Conservation (phyloP, 2,329 filamentous ascomycete genomes). For the Acephala macrosclerotiorum region DNA sequence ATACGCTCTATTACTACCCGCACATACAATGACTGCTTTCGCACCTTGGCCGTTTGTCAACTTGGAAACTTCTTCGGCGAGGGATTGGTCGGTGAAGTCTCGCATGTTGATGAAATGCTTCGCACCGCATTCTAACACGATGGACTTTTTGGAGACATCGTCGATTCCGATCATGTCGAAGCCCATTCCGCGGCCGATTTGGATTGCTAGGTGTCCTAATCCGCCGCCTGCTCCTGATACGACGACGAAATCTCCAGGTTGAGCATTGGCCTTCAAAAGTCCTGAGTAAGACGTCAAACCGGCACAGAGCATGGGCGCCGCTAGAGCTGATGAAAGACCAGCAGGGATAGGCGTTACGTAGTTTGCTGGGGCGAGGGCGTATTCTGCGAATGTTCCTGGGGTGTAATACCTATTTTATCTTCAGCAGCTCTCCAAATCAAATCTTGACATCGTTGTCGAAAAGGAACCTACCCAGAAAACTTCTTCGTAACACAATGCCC, state of each 20-base stretch:
- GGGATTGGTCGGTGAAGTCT: constrained; percentile 53
- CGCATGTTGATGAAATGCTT: constrained; percentile 70
- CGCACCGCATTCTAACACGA: constrained; percentile 63
- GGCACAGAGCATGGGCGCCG: constrained; percentile 71
- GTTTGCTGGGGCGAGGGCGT: constrained; percentile 64
- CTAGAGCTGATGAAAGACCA: constrained; percentile 59
- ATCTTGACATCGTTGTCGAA: background rate
- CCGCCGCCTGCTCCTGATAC: constrained; percentile 66
- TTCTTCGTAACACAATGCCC: constrained; percentile 22
- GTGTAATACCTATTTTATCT: constrained; percentile 61
- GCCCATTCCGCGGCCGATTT: constrained; percentile 65
- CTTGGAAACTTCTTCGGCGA: constrained; percentile 59
- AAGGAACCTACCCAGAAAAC: constrained; percentile 17
- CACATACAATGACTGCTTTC: constrained; percentile 63
- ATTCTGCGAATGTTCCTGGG: constrained; percentile 75
- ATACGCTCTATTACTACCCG: constrained; percentile 54
- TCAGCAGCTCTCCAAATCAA: no score
- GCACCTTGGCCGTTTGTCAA: constrained; percentile 63
- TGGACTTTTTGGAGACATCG: constrained; percentile 61
- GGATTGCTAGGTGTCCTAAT: constrained; percentile 65
- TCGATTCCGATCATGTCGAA: constrained; percentile 71
- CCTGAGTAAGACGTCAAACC: constrained; percentile 71
- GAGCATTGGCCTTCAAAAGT: constrained; percentile 62
- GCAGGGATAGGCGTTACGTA: constrained; percentile 75
- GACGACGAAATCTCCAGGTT: constrained; percentile 50